Percentiles rank a stretch among this genome's conserved stretches.
phyloP scores from a whole-genome alignment of 2,329 filamentous ascomycete species.

The Sporothrix euskadiensis region DNA sequence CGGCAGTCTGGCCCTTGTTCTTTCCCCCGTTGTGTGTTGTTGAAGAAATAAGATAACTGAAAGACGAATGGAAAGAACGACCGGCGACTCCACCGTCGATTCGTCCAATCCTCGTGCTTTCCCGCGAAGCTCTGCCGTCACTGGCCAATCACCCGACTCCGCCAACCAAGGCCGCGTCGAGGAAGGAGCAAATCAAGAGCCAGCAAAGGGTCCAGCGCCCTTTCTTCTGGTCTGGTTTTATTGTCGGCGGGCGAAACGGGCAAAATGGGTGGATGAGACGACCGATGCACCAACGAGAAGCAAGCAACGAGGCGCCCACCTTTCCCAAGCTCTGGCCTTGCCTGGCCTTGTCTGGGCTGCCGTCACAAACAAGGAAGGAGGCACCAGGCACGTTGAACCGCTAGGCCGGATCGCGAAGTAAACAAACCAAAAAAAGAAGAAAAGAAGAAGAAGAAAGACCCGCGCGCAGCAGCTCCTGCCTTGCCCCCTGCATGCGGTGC shows the following conservation, averaged over 20 bases:
- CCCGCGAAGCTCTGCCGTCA: conserved; percentile 20
- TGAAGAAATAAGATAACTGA: conserved; percentile 11
- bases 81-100: conserved; percentile 38
- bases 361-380: neutral
- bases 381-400: conserved; percentile 19
- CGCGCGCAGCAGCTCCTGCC: conserved; percentile 11
- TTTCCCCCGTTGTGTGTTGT: neutral
- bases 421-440: conserved; percentile 31
- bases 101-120: conserved; percentile 33
- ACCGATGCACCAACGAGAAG: conserved; percentile 21
- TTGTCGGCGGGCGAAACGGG: conserved; percentile 12
- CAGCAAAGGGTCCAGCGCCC: conserved; percentile 6
- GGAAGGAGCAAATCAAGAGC: conserved; percentile 29
- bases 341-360: conserved; percentile 8
- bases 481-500: neutral
- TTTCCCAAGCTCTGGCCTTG: neutral
- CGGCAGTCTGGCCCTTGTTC: conserved; percentile 1
- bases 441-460: no score
- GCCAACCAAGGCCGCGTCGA: conserved; percentile 37
- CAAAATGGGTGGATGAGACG: conserved; percentile 9
- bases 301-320: conserved; percentile 1
- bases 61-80: conserved; percentile 19
- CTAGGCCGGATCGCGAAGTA: conserved; percentile 32
- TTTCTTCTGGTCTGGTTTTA: neutral
- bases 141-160: conserved; percentile 37